These are phyloP conservation scores for Lentinula lateritia DNA, from an alignment of 768 basidiomycete genomes.

Conservation along the genomic window DNA sequence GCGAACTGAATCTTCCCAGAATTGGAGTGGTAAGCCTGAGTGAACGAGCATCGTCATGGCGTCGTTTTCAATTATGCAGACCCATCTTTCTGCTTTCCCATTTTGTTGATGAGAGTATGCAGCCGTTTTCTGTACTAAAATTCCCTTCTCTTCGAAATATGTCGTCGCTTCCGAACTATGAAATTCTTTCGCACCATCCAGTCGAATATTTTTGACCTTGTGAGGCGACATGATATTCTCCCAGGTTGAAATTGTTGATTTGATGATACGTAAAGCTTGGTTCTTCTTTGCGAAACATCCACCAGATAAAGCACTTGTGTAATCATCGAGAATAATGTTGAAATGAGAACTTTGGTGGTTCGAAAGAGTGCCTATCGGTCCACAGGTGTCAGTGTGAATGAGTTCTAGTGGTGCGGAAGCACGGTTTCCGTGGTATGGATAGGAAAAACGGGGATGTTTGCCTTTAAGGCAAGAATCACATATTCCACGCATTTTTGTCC, in stretches of 20 bases:
- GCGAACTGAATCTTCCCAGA: constrained; percentile 18
- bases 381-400: too few relatives aligned
- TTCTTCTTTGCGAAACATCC: too few relatives aligned
- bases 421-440: not conserved
- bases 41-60: constrained; percentile 23
- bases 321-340: too few relatives aligned
- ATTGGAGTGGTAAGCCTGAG: constrained; percentile 13
- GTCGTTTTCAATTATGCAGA: constrained; percentile 27
- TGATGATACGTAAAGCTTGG: too few relatives aligned
- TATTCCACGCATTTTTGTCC: not conserved
- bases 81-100: constrained; percentile 33
- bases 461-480: not conserved
- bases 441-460: not conserved
- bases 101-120: constrained; percentile 34
- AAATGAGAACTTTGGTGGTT: too few relatives aligned
- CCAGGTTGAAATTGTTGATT: too few relatives aligned
- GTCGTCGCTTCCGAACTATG: not conserved
- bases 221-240: too few relatives aligned
- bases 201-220: not conserved
- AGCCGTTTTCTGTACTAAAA: constrained; percentile 1
- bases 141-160: constrained; percentile 13
- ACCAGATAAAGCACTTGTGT: too few relatives aligned
- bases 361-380: too few relatives aligned
- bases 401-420: not conserved
- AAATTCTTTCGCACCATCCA: not conserved